Evolutionary conservation across 148 eudicot genomes (phyloP).

Genomic region (Selenicereus undatus): DNA sequence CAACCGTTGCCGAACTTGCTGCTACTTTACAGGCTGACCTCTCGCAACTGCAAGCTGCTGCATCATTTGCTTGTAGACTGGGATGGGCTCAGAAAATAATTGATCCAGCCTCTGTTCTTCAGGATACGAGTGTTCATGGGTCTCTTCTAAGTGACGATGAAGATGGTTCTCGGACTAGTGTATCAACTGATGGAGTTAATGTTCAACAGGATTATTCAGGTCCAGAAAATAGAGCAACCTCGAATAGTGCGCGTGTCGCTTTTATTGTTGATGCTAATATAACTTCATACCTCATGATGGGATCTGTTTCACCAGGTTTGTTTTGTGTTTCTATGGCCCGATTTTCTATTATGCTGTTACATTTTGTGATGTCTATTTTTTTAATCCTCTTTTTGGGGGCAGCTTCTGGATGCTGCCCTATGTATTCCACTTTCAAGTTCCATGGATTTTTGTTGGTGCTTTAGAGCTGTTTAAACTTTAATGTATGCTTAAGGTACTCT

Average conservation of each 20-base stretch:
- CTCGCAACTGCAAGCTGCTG: constrained; percentile 88
- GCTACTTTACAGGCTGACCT: constrained; percentile 91
- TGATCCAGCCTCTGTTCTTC: constrained; percentile 82
- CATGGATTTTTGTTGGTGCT: background rate
- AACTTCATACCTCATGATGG: constrained; percentile 99
- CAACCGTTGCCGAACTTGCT: constrained; percentile 96
- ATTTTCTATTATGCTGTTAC: background rate
- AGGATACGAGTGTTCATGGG: constrained; percentile 51
- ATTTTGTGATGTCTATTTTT: constrained; percentile 10
- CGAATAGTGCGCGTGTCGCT: constrained; percentile 79
- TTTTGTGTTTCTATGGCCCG: constrained; percentile 14
- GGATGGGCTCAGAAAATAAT: constrained; percentile 97
- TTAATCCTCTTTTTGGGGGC: background rate
- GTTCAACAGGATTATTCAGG: constrained; percentile 49
- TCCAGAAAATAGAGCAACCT: constrained; percentile 49
- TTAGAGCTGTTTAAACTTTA: background rate
- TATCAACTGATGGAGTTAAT: constrained; percentile 49
- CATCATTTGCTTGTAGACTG: constrained; percentile 95
- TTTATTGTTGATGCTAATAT: constrained; percentile 97
- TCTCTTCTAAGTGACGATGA: constrained; percentile 76
- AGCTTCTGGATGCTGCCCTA: background rate
- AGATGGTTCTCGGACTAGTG: constrained; percentile 53
- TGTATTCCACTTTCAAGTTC: background rate
- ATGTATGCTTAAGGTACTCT: background rate
- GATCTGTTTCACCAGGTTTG: constrained; percentile 97